phyloP scores from a whole-genome alignment of 176 grass and related monocot genomes.

The Bromus sterilis region DNA sequence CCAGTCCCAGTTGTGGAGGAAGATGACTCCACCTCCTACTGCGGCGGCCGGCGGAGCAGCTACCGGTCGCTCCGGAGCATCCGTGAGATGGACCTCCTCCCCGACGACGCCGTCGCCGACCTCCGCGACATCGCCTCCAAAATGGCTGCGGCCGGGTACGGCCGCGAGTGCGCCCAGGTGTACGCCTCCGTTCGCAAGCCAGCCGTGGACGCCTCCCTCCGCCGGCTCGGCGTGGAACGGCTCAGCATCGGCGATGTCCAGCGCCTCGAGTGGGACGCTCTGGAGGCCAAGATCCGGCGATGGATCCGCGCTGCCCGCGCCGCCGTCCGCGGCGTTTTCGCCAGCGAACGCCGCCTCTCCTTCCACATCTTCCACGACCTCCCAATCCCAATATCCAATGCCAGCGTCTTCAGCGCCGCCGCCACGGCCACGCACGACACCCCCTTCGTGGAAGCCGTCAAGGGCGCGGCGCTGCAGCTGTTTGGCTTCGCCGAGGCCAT shows the following conservation, averaged over 20 bases:
- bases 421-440: constrained; percentile 39
- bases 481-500: constrained; percentile 95
- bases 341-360: constrained; percentile 65
- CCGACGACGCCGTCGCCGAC: constrained; percentile 70
- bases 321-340: constrained; percentile 63
- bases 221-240: constrained; percentile 57
- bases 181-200: constrained; percentile 67
- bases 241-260: constrained; percentile 68
- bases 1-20: constrained; percentile 13
- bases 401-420: background rate
- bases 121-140: constrained; percentile 62
- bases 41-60: constrained; percentile 41
- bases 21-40: constrained; percentile 23
- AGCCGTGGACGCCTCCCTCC: constrained; percentile 63
- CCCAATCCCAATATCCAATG: constrained; percentile 20
- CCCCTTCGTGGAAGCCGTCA: constrained; percentile 78
- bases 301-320: constrained; percentile 67
- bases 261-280: constrained; percentile 49
- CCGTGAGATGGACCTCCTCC: constrained; percentile 88
- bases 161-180: constrained; percentile 78
- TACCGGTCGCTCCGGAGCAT: constrained; percentile 70
- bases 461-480: constrained; percentile 80
- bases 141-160: constrained; percentile 76
- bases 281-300: constrained; percentile 60
- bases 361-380: constrained; percentile 50